These are phyloP conservation scores for Luffa aegyptiaca DNA, from an alignment of 306 rosid genomes.

Conservation along the genomic window DNA sequence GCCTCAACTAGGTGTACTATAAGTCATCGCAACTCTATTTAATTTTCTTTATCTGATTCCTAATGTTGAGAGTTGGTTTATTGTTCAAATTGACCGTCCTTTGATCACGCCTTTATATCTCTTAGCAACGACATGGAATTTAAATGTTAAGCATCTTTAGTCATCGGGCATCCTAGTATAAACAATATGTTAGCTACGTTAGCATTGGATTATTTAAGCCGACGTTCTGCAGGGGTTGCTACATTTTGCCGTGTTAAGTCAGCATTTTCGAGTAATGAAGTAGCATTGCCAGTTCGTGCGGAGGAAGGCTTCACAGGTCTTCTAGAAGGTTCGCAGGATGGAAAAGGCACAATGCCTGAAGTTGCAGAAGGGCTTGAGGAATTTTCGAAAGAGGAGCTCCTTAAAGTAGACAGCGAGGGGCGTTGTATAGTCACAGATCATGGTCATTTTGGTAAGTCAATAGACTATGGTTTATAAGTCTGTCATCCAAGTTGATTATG, in stretches of 20 bases:
- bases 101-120: neutral
- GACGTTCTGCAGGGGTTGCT: constrained; percentile 53
- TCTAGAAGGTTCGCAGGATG: constrained; percentile 25
- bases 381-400: constrained; percentile 56
- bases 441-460: constrained; percentile 58
- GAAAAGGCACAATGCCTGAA: constrained; percentile 24
- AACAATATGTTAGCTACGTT: neutral
- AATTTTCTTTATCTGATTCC: neutral
- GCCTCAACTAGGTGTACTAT: neutral
- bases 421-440: constrained; percentile 86
- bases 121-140: neutral
- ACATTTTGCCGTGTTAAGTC: constrained; percentile 85
- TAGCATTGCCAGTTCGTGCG: constrained; percentile 56
- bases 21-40: neutral
- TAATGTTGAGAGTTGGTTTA: neutral
- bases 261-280: constrained; percentile 69
- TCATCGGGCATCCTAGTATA: neutral
- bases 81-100: neutral
- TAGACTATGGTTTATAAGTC: neutral
- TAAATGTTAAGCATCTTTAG: neutral
- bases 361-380: constrained; percentile 42
- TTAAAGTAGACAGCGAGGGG: constrained; percentile 70
- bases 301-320: constrained; percentile 87
- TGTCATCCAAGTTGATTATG: neutral
- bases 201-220: neutral